Evolutionary conservation across 2,329 filamentous ascomycete genomes (phyloP), one percentile per base, ranked within the genome.

Genomic region (Aspergillus nomiae): DNA sequence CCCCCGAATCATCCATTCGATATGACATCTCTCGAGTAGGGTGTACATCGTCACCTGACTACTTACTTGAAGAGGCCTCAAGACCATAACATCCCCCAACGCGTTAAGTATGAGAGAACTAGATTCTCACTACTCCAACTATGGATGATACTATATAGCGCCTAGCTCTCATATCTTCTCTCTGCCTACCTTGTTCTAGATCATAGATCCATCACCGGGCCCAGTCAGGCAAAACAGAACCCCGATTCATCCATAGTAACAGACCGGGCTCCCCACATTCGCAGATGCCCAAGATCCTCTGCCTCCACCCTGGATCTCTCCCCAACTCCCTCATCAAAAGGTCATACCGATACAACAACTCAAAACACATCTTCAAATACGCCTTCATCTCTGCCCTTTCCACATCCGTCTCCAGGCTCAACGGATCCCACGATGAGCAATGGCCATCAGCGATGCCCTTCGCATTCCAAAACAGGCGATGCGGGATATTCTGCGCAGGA

Each of bases 351-450:
- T 58, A 56, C 46, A 60, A 51, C 21, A 57, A 19, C 34, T 34
- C 36, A 48, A 57, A 61, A 26, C 60, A 61, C 45, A 46, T 36
- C 12, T 58, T 58, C 21, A 61, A n/a, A 36, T 60, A 60, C 11
- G 45, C 19, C 28, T 26, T 38, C 50, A 60, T 36, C 10, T 55
- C 28, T 21, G 7, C 14, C n/a, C 48, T 21, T 24, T 55, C 51
- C 9, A n/a, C 34, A 10, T 30, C 26, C 19, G 14, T 46, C 11
- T 11, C 34, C 24, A 43, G 26, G 19, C 34, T n/a, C 58, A 60
- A 34, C 28, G 48, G 58, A 34, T 60, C 51, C 38, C 21, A 60
- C 34, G 26, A 36, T 38, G 30, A 26, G 10, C 30, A 36, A 12
- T 54, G 30, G 14, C 6, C 6, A 36, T 34, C 51, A 36, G 51